Base-by-base conservation (phyloP, 352 stramenopile species). In the Globisporangium spiculum region DNA sequence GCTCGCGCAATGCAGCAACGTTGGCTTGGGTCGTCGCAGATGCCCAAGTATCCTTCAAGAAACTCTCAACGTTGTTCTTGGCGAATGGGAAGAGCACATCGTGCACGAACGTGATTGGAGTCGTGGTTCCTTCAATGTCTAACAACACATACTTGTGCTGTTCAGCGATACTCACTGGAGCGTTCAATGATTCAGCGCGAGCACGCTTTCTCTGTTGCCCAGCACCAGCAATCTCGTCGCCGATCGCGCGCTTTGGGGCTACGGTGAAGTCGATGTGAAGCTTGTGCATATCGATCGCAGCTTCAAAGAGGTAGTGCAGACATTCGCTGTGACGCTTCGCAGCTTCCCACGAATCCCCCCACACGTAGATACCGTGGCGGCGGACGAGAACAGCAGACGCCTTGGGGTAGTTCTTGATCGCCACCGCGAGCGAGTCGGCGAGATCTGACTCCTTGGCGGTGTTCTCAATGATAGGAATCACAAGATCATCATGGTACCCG, bases 391-490 rank as follows among this genome's bases (percentile, higher is more conserved):
- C 96, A 48, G 94, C 96, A 66, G 88, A 96, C 24, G 88, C 84
- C 48, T 89, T 84, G 3, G 97, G 96, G 75, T 98, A 98, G 32
- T 78, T 80, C 50, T 81, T 55, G 44, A 98, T 94, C 7, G 84
- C 94, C 1, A 73, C 74, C 24, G 85, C 87, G 46, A 99, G 80
- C 34, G 95, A 90, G 60, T 96, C 89, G 1, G 95, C 90, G 9
- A 99, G 82, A 34, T 96, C 76, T 59, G 96, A 92, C 75, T 99
- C 97, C 22, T 89, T 90, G 0, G 95, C 91, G 44, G 91, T 96
- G 83, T 99, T 99, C 65, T 99, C 93, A 60, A 99, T 98, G 70
- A 99, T 97, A 16, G 97, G 97, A 57, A 99, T 84, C 53, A 98
- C 90, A 44, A 98, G 75, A n/a, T 96, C 81, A 69, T 97, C 89